phyloP scores from a whole-genome alignment of 768 basidiomycete genomes.

The Tylopilus subfusipes region DNA sequence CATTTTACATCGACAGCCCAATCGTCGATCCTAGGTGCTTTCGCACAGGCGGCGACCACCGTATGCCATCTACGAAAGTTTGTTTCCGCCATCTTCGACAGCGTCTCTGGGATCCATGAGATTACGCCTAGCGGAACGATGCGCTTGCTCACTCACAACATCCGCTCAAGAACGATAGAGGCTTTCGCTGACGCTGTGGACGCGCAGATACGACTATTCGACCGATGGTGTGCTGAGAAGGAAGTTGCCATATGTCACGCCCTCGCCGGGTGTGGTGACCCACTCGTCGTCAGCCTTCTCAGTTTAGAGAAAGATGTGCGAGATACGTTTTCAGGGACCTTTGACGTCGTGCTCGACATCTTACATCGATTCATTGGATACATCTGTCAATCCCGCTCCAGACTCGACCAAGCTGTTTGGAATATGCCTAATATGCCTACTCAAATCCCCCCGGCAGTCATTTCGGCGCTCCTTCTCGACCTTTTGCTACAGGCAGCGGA shows the following conservation, averaged over 20 bases:
- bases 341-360: slow-evolving; percentile 53
- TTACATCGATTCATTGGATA: slow-evolving; percentile 35
- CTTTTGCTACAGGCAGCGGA: slow-evolving; percentile 55
- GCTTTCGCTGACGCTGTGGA: slow-evolving; percentile 79
- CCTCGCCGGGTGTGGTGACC: slow-evolving; percentile 42
- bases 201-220: slow-evolving; percentile 52
- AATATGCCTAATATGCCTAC: slow-evolving; percentile 39
- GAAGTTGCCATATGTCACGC: slow-evolving; percentile 70
- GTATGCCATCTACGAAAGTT: slow-evolving; percentile 64
- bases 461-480: slow-evolving; percentile 61
- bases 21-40: slow-evolving; percentile 56
- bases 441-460: slow-evolving; percentile 45
- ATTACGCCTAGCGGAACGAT: slow-evolving; percentile 21
- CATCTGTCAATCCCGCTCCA: slow-evolving; percentile 29
- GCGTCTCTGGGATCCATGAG: slow-evolving; percentile 17
- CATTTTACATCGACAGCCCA: slow-evolving; percentile 70
- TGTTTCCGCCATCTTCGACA: slow-evolving; percentile 44
- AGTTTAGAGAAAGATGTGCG: slow-evolving; percentile 56
- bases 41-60: slow-evolving; percentile 58
- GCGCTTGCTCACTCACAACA: slow-evolving; percentile 23
- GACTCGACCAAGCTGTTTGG: slow-evolving; percentile 35
- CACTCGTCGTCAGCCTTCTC: slow-evolving; percentile 58
- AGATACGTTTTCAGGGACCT: slow-evolving; percentile 55
- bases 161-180: slow-evolving; percentile 60
- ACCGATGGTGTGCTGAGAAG: slow-evolving; percentile 64